These are phyloP conservation scores for Emergomyces africanus DNA, from an alignment of 2,329 filamentous ascomycete genomes.

Conservation along the genomic window DNA sequence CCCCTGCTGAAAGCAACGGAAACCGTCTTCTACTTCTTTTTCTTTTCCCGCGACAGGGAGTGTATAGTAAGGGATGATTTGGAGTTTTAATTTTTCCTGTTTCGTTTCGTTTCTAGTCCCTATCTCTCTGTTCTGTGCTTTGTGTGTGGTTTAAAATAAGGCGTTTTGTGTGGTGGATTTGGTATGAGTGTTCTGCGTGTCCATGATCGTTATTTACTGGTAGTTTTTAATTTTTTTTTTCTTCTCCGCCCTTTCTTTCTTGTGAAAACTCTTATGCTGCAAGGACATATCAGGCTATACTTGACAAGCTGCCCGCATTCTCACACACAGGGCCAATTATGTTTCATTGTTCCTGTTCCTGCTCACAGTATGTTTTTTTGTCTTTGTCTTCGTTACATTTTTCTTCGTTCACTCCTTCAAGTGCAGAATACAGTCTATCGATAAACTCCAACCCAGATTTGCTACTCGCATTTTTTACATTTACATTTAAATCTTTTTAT, in stretches of 20 bases:
- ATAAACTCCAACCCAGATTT: neutral
- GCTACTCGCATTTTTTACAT: neutral
- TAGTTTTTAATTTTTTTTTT: neutral
- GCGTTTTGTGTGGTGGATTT: neutral
- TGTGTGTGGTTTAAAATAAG: neutral
- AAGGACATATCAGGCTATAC: neutral
- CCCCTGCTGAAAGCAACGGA: neutral
- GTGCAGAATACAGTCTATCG: neutral
- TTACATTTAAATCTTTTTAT: neutral
- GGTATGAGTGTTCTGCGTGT: neutral
- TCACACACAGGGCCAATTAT: neutral
- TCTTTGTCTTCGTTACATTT: neutral
- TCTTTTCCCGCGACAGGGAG: neutral
- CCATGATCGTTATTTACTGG: neutral
- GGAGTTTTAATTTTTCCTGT: neutral
- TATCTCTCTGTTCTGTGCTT: neutral
- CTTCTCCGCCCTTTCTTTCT: neutral
- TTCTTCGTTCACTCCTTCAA: neutral
- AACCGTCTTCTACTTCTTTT: neutral
- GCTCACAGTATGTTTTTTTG: neutral
- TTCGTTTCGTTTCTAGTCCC: neutral
- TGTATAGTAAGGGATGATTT: neutral
- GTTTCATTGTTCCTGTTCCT: neutral
- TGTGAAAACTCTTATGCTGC: neutral
- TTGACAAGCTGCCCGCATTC: neutral